These are phyloP conservation scores for Geum urbanum DNA, from an alignment of 306 rosid species.

Conservation along the genomic window DNA sequence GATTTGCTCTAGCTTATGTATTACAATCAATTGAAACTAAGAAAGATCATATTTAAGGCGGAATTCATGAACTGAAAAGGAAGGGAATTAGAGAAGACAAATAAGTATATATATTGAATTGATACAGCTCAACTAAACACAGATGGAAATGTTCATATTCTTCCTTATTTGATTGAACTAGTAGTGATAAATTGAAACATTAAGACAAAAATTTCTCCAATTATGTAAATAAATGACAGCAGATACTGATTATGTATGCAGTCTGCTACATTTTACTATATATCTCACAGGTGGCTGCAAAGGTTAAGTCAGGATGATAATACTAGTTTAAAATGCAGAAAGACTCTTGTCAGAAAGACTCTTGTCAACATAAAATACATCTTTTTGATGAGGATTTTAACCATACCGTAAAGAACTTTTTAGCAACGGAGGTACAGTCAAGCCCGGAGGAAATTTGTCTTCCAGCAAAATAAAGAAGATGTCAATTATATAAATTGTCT, in stretches of 20 bases:
- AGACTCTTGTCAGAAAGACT: conserved; percentile 80
- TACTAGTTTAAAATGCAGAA: background rate
- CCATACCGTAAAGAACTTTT: conserved; percentile 80
- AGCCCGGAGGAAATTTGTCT: conserved; percentile 83
- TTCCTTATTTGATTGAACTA: background rate
- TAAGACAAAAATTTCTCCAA: background rate
- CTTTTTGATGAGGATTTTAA: conserved; percentile 94
- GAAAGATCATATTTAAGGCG: too few relatives aligned
- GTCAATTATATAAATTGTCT: conserved; percentile 16
- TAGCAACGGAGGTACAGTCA: conserved; percentile 60
- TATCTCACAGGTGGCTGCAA: conserved; percentile 1
- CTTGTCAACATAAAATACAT: conserved; percentile 80
- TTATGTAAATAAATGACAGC: background rate
- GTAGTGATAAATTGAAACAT: background rate
- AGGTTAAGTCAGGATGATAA: conserved; percentile 7
- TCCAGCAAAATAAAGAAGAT: conserved; percentile 20
- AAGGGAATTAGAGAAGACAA: too few relatives aligned
- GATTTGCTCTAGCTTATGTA: too few relatives aligned
- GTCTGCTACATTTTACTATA: background rate
- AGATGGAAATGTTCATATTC: too few relatives aligned
- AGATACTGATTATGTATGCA: background rate
- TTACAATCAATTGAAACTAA: too few relatives aligned
- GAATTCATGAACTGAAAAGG: too few relatives aligned
- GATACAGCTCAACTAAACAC: too few relatives aligned
- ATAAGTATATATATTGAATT: too few relatives aligned